phyloP scores from a whole-genome alignment of 1,284 basidiomycete species.

The Meripilus lineatus region DNA sequence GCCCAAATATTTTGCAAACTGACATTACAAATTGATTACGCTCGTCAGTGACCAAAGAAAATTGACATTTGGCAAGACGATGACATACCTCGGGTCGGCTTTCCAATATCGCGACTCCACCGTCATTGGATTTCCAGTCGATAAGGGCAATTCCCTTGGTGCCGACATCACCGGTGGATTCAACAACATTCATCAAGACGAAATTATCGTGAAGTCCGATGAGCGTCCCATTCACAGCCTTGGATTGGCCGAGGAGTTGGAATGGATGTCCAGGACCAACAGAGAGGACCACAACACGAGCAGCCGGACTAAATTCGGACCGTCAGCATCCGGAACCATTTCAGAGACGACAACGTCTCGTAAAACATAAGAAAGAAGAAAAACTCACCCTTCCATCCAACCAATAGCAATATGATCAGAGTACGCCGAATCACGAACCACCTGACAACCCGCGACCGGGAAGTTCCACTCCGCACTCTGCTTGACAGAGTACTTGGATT shows the following conservation, averaged over 20 bases:
- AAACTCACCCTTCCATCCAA: neutral
- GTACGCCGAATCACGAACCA: neutral
- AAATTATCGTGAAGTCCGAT: neutral
- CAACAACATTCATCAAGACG: neutral
- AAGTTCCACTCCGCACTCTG: neutral
- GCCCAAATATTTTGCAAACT: constrained; percentile 5
- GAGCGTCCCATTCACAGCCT: neutral
- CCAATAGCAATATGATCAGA: constrained; percentile 1
- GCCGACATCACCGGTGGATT: neutral
- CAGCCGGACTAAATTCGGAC: neutral
- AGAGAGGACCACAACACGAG: neutral
- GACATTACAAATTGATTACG: no score
- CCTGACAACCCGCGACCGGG: neutral
- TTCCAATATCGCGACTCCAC: neutral
- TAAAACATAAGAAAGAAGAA: neutral
- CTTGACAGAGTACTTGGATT: neutral
- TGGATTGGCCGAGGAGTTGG: no score
- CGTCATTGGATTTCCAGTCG: neutral
- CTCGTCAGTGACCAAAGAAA: no score
- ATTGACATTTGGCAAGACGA: no score
- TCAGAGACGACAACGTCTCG: neutral
- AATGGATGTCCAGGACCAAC: neutral
- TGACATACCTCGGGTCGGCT: neutral
- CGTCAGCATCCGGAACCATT: neutral
- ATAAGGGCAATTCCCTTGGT: neutral